phyloP scores from a whole-genome alignment of 2,329 filamentous ascomycete genomes.

The Leptosphaerulina australis region DNA sequence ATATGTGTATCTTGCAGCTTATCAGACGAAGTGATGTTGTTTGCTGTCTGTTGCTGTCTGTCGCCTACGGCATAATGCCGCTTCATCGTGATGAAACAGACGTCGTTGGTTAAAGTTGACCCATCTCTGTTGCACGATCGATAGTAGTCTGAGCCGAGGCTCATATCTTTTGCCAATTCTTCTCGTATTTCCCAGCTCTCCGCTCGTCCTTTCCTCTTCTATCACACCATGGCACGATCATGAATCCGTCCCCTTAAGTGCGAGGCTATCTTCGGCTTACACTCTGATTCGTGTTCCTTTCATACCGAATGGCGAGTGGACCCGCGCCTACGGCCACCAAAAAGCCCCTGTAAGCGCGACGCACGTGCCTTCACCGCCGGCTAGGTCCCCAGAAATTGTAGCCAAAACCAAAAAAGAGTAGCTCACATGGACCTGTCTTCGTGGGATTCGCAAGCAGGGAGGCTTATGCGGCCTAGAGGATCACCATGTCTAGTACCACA shows the following conservation, averaged over 20 bases:
- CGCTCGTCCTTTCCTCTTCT: slow-evolving; percentile 17
- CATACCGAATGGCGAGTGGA: neutral
- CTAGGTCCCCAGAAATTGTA: slow-evolving; percentile 23
- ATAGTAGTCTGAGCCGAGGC: slow-evolving; percentile 10
- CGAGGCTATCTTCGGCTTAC: slow-evolving; percentile 44
- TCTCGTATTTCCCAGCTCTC: slow-evolving; percentile 15
- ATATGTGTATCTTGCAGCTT: neutral
- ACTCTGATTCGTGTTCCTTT: slow-evolving; percentile 1
- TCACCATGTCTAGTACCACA: slow-evolving; percentile 6
- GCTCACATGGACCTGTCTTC: slow-evolving; percentile 10
- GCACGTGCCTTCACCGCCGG: slow-evolving; percentile 32
- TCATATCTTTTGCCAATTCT: slow-evolving; percentile 10
- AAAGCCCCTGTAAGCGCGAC: slow-evolving; percentile 30
- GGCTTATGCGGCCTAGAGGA: slow-evolving; percentile 21
- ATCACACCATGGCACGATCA: slow-evolving; percentile 31
- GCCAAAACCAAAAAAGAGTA: slow-evolving; percentile 3
- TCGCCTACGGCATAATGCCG: neutral
- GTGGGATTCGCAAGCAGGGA: slow-evolving; percentile 18
- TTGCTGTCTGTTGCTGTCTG: slow-evolving; percentile 1
- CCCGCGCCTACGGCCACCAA: slow-evolving; percentile 14
- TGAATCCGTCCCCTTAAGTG: slow-evolving; percentile 12
- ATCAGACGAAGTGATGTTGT: neutral
- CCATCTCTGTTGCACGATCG: slow-evolving; percentile 1
- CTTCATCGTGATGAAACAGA: neutral
- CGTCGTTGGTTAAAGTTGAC: neutral